A percentile compares a stretch with the other conserved stretches of the same genome.
Evolutionary conservation across 2,329 filamentous ascomycete genomes (phyloP).

Genomic region (Aspergillus sp.): DNA sequence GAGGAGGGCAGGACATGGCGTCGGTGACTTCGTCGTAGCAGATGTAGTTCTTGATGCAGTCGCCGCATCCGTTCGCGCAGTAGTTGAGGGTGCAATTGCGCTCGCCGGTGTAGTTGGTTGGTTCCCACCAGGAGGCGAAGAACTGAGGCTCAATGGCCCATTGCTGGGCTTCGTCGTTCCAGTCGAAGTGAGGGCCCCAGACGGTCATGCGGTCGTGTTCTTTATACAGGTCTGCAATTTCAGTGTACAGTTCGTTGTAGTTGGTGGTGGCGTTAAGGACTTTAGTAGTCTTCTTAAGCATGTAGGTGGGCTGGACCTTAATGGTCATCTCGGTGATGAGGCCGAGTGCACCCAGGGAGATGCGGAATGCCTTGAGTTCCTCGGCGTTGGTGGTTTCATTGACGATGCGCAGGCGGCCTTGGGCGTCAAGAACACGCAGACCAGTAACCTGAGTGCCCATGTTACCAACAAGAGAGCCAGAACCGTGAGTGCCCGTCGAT

Average conservation of each 20-base stretch:
- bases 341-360: constrained; percentile 14
- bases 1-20: constrained; percentile 9
- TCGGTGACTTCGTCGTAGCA: constrained; percentile 16
- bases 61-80: constrained; percentile 17
- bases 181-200: constrained; percentile 14
- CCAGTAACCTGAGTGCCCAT: constrained; percentile 11
- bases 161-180: constrained; percentile 6
- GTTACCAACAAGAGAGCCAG: constrained; percentile 7
- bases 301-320: constrained; percentile 9
- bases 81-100: constrained; percentile 16
- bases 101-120: constrained; percentile 10
- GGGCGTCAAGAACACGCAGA: constrained; percentile 14
- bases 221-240: constrained; percentile 7
- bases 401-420: constrained; percentile 9
- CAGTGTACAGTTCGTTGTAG: constrained; percentile 7
- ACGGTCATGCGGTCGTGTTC: constrained; percentile 12
- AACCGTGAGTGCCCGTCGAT: constrained; percentile 15
- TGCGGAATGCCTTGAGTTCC: constrained; percentile 12
- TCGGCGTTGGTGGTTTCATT: constrained; percentile 8
- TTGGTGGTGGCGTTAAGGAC: constrained; percentile 9
- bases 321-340: constrained; percentile 15
- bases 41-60: constrained; percentile 13
- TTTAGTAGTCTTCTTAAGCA: constrained; percentile 9
- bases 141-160: constrained; percentile 8
- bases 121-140: constrained; percentile 10